A percentile compares a stretch with the other conserved stretches of the same genome.
phyloP scores from a whole-genome alignment of 257 asterid genomes.

The Plantago ovata region DNA sequence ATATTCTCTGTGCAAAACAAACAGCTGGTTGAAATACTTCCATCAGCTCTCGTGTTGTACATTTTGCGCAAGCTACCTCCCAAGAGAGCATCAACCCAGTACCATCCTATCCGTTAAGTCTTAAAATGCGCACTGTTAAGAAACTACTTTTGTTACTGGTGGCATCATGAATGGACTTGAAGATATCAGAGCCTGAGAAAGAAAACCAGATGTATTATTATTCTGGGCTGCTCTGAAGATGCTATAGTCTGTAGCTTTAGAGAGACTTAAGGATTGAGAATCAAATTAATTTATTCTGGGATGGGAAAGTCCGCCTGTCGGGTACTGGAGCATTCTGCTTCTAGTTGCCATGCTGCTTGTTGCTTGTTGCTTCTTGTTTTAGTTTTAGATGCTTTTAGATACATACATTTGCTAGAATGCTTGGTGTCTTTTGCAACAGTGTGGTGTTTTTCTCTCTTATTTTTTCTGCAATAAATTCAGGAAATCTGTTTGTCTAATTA shows the following conservation, averaged over 20 bases:
- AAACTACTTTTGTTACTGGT: constrained; percentile 1
- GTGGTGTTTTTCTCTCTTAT: no score
- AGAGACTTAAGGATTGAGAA: constrained; percentile 14
- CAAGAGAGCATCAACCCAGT: constrained; percentile 47
- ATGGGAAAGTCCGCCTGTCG: background rate
- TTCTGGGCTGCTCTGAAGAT: constrained; percentile 23
- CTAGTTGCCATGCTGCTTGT: no score
- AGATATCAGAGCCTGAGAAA: constrained; percentile 25
- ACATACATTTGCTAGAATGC: no score
- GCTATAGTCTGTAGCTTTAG: constrained; percentile 16
- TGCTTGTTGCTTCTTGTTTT: no score
- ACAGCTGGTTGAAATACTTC: constrained; percentile 80
- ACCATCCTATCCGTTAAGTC: constrained; percentile 55
- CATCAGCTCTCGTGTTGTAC: constrained; percentile 70
- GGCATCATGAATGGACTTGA: constrained; percentile 10
- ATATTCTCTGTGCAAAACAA: constrained; percentile 11
- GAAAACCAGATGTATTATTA: constrained; percentile 34
- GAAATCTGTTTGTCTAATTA: no score
- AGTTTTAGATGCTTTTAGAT: no score
- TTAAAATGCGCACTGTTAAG: background rate
- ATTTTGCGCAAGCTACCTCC: constrained; percentile 74
- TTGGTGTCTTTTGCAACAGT: no score
- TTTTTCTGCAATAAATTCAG: no score
- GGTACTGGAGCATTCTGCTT: no score
- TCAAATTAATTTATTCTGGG: constrained; percentile 15